These are phyloP conservation scores for Choiromyces venosus DNA, from an alignment of 495 filamentous ascomycete species.

Conservation along the genomic window DNA sequence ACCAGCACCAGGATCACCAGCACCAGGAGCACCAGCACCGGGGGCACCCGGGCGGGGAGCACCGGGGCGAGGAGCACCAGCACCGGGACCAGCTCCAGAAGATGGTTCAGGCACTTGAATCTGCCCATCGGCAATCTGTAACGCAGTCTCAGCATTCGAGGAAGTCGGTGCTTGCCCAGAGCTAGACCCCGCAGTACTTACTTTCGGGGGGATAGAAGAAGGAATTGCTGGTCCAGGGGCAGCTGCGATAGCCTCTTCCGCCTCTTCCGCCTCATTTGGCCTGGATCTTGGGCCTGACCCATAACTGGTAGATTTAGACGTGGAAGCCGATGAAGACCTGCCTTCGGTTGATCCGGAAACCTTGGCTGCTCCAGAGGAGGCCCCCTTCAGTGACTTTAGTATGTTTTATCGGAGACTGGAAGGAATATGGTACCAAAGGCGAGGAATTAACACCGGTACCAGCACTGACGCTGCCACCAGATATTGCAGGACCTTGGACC, in stretches of 20 bases:
- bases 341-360: too few species aligned
- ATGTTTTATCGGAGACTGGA: neutral
- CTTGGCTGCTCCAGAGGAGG: too few species aligned
- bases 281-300: too few species aligned
- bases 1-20: neutral
- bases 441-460: neutral
- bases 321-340: too few species aligned
- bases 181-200: neutral
- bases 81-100: neutral
- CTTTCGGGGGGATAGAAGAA: neutral
- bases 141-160: neutral
- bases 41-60: neutral
- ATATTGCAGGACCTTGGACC: constrained; percentile 1
- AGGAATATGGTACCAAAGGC: too few species aligned
- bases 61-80: neutral
- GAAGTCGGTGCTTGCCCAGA: neutral
- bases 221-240: too few species aligned
- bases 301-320: too few species aligned
- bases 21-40: neutral
- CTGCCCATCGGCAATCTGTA: neutral
- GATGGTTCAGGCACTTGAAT: neutral
- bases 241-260: neutral
- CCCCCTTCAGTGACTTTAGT: too few species aligned
- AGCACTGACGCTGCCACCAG: neutral
- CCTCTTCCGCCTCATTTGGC: neutral